phyloP scores from a whole-genome alignment of 1,284 basidiomycete genomes.

The Kalmanozyma brasiliensis region DNA sequence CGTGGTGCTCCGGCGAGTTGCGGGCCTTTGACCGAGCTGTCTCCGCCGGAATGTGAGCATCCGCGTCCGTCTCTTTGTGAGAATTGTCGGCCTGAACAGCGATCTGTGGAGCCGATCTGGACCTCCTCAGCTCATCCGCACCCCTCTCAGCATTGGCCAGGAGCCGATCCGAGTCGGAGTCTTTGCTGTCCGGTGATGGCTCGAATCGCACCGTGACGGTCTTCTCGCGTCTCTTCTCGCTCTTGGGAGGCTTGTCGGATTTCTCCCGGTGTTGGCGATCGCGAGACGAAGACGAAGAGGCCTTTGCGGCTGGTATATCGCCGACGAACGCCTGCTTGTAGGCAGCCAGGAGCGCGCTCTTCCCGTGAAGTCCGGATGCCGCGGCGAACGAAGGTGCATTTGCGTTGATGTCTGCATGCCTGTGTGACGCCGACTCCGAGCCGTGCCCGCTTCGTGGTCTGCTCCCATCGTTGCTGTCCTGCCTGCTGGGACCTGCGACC shows the following conservation, averaged over 20 bases:
- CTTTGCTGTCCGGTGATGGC: conserved; percentile 1
- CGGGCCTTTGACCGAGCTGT: too few relatives aligned
- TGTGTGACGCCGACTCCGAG: not conserved
- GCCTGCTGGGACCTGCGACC: conserved; percentile 1
- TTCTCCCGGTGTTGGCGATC: conserved; percentile 14
- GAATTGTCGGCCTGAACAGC: conserved; percentile 5
- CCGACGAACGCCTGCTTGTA: conserved; percentile 40
- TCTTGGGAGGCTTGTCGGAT: conserved; percentile 14
- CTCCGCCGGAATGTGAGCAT: too few relatives aligned
- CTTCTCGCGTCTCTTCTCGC: conserved; percentile 36
- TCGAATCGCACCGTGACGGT: conserved; percentile 39
- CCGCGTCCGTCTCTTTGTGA: not conserved
- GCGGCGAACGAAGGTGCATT: conserved; percentile 16
- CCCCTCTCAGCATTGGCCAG: not conserved
- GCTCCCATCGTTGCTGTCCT: conserved; percentile 3
- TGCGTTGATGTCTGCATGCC: conserved; percentile 21
- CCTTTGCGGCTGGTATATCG: conserved; percentile 3
- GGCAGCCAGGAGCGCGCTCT: conserved; percentile 30
- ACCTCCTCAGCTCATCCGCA: conserved; percentile 10
- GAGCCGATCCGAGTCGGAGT: not conserved
- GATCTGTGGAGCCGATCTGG: conserved; percentile 30
- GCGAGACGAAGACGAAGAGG: conserved; percentile 5
- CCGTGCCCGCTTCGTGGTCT: conserved; percentile 5
- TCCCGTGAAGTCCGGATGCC: conserved; percentile 31
- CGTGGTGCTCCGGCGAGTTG: not conserved